Base-by-base conservation (phyloP, 2,329 filamentous ascomycete species). In the Beauveria bassiana region DNA sequence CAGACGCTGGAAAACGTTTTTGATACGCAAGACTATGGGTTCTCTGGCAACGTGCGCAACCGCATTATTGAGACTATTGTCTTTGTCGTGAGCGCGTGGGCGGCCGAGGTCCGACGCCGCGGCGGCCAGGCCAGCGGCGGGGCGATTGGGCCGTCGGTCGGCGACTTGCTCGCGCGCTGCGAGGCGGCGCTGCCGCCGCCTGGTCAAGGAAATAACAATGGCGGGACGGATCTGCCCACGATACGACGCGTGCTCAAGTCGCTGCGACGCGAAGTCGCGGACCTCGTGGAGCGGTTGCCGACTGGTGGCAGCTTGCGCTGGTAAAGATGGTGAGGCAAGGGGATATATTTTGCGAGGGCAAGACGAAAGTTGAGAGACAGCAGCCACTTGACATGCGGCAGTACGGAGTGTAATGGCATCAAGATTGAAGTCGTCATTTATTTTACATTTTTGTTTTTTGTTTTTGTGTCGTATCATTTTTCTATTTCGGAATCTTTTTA, bases 21-120 rank as follows among this genome's bases (percentile, higher is more conserved):
- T 26, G 82, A 86, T 66, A 79, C 80, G 2, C 82, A 86, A 65
- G 82, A 85, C 67, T 78, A 82, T 49, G 83, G 83, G 0, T 86
- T 86, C 70, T 82, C 79, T 31, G 81, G 80, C 45, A 73, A 76
- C 31, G 70, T 71, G 40, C 76, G 82, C 57, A 78, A 75, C 61
- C 74, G 78, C 22, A 75, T 86, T 24, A 78, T 84, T 46, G 81
- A 84, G 70, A 81, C 83, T 72, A 81, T 85, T 65, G 73, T 77
- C 43, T 77, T 75, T 56, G 77, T 77, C 1, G 76, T 83, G 12
- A 76, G 77, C 59, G 73, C 75, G 60, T 83, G 81, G 81, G 75
- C 78, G 16, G 74, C 76, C 26, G 79, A 82, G 61, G 73, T 79
- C 6, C 78, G 81, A 66, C 72, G 80, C 52, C 75, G 77, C 18